Conservation (phyloP, 352 stramenopile genomes). For the Pythium rhizo-oryzae region DNA sequence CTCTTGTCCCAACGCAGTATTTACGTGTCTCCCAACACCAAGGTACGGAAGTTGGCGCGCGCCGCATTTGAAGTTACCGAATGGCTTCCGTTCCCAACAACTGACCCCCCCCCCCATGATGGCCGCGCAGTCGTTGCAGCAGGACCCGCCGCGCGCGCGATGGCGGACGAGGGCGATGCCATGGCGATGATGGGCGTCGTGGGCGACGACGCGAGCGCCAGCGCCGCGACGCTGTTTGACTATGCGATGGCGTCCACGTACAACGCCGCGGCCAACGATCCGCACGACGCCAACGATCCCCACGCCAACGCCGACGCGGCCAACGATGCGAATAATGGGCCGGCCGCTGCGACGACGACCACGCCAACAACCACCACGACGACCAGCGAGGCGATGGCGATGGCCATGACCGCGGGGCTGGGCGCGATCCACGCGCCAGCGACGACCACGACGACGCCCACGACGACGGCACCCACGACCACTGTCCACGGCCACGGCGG, state of each 20-base stretch:
- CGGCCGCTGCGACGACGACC: background rate
- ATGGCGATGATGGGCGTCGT: conserved; percentile 32
- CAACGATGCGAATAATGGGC: background rate
- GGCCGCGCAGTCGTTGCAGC: too few species aligned
- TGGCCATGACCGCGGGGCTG: background rate
- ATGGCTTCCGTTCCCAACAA: too few species aligned
- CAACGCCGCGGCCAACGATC: conserved; percentile 12
- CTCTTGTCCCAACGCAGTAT: conserved; percentile 5
- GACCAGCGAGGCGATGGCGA: background rate
- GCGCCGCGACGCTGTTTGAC: conserved; percentile 26
- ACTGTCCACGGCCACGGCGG: conserved; percentile 1
- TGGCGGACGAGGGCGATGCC: conserved; percentile 17
- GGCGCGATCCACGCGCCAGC: too few species aligned
- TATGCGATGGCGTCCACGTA: conserved; percentile 29
- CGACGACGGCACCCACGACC: background rate
- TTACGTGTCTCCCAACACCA: conserved; percentile 8
- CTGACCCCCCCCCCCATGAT: too few species aligned
- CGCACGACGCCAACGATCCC: background rate
- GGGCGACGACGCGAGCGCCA: conserved; percentile 3
- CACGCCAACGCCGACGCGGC: background rate
- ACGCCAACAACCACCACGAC: background rate
- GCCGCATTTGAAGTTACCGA: background rate
- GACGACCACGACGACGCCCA: background rate
- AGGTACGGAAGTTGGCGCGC: background rate
- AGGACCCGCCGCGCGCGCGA: background rate